Evolutionary conservation across 2,329 filamentous ascomycete species (phyloP).

Genomic region (Claviceps sp.): DNA sequence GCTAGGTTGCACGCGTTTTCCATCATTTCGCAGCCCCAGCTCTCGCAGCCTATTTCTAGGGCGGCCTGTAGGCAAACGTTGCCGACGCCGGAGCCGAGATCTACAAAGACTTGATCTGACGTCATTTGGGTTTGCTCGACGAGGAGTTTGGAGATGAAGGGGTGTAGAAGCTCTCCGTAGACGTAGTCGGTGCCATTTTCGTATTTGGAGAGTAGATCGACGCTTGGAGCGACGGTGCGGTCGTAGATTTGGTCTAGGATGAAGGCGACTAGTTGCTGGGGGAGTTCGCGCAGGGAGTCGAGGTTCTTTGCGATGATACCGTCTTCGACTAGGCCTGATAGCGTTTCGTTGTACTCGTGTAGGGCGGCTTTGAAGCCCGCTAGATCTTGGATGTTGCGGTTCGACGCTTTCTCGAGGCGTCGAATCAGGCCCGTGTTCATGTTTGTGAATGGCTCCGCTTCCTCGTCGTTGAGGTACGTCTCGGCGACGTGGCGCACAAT

Average conservation of each 20-base stretch:
- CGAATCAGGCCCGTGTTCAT: slow-evolving; percentile 62
- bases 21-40: slow-evolving; percentile 96
- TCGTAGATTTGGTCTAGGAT: slow-evolving; percentile 83
- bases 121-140: slow-evolving; percentile 61
- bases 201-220: slow-evolving; percentile 73
- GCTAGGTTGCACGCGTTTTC: slow-evolving; percentile 75
- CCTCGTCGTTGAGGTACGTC: slow-evolving; percentile 62
- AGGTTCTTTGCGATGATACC: slow-evolving; percentile 63
- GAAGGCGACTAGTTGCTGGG: slow-evolving; percentile 60
- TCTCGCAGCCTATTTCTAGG: slow-evolving; percentile 83
- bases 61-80: slow-evolving; percentile 93
- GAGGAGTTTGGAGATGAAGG: slow-evolving; percentile 74
- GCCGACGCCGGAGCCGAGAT: slow-evolving; percentile 88
- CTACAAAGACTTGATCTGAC: slow-evolving; percentile 78
- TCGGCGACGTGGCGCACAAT: slow-evolving; percentile 57
- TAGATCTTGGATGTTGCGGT: slow-evolving; percentile 49
- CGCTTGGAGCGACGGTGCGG: slow-evolving; percentile 79
- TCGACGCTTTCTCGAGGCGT: slow-evolving; percentile 60
- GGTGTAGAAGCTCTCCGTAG: slow-evolving; percentile 82
- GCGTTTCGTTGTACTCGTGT: slow-evolving; percentile 60
- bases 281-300: slow-evolving; percentile 52
- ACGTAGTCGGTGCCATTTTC: slow-evolving; percentile 85
- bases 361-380: slow-evolving; percentile 61
- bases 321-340: slow-evolving; percentile 51
- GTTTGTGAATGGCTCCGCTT: slow-evolving; percentile 55